Conservation (phyloP, 257 asterid genomes). For the Jacaranda copaia region DNA sequence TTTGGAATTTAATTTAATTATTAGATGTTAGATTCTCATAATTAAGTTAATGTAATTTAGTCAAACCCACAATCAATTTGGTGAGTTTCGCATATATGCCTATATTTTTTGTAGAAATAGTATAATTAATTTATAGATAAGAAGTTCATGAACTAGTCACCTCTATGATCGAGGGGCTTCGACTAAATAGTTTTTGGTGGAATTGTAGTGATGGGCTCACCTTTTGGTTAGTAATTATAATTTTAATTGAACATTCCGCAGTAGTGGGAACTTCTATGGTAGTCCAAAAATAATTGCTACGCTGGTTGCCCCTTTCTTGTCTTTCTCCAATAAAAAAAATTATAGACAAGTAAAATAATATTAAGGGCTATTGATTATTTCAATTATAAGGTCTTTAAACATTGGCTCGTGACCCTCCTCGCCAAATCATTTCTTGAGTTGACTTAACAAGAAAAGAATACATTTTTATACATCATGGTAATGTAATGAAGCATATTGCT, state of each 20-base stretch:
- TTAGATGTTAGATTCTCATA: slow-evolving; percentile 32
- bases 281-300: too few species aligned
- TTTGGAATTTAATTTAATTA: slow-evolving; percentile 23
- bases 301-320: too few species aligned
- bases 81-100: slow-evolving; percentile 35
- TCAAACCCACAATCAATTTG: slow-evolving; percentile 60
- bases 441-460: slow-evolving; percentile 37
- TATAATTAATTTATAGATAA: background rate
- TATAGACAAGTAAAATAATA: too few species aligned
- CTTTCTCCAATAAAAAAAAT: too few species aligned
- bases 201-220: too few species aligned
- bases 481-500: slow-evolving; percentile 42
- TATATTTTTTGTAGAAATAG: background rate
- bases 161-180: too few species aligned
- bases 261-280: too few species aligned
- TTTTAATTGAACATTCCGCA: too few species aligned
- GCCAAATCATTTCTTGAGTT: slow-evolving; percentile 41
- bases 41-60: slow-evolving; percentile 37
- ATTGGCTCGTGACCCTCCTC: background rate
- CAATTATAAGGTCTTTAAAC: background rate
- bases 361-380: background rate
- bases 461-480: background rate
- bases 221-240: too few species aligned
- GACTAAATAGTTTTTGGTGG: too few species aligned
- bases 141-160: too few species aligned